phyloP scores from a whole-genome alignment of 192 early-diverging fungal genomes.

The Coemansia sp. region DNA sequence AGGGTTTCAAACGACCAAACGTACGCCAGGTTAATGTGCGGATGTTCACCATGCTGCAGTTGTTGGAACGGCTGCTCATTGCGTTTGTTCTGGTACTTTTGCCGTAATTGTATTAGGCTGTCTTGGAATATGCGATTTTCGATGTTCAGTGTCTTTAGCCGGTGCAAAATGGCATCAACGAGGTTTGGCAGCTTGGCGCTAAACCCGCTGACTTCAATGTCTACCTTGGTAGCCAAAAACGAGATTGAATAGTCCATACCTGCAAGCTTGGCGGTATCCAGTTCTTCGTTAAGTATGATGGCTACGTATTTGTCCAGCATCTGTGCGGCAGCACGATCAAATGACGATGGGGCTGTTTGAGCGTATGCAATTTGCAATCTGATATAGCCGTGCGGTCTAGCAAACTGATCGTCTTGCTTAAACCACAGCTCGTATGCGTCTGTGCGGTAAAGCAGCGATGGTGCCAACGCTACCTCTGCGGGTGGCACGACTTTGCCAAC shows the following conservation, averaged over 20 bases:
- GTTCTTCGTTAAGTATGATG: background rate
- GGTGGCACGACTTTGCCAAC: background rate
- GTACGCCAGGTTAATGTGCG: background rate
- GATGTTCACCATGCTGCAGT: background rate
- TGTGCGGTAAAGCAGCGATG: conserved; percentile 7
- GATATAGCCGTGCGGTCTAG: conserved; percentile 68
- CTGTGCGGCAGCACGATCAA: background rate
- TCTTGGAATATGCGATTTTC: background rate
- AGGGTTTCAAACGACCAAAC: background rate
- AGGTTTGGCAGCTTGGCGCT: background rate
- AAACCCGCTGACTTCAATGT: background rate
- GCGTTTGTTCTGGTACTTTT: background rate
- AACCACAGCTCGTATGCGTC: conserved; percentile 71
- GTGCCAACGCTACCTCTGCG: background rate
- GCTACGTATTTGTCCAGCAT: background rate
- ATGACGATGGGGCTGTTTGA: background rate
- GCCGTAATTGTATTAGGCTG: background rate
- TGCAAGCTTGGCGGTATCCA: background rate
- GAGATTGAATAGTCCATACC: background rate
- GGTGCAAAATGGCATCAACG: background rate
- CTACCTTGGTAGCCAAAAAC: background rate
- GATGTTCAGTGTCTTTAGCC: background rate
- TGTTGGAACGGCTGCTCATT: background rate
- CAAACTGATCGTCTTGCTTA: conserved; percentile 87
- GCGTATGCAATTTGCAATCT: background rate